A percentile compares a stretch with the other conserved stretches of the same genome.
These are phyloP conservation scores for Thamnidium elegans DNA, from an alignment of 192 early-diverging fungal species.

Conservation along the genomic window DNA sequence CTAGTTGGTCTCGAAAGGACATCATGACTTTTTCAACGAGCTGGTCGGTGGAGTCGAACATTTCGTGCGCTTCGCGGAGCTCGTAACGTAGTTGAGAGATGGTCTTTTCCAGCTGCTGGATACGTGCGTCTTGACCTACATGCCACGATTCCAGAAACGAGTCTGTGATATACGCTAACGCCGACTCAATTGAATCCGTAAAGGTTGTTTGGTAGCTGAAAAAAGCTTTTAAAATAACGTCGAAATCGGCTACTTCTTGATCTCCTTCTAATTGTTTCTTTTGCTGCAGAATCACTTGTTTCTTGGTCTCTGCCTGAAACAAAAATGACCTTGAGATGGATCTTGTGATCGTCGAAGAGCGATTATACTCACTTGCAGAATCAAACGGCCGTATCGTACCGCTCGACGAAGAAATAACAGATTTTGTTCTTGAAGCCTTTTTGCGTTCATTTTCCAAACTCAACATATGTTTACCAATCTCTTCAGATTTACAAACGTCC, in stretches of 20 bases:
- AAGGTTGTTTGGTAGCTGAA: slow-evolving; percentile 48
- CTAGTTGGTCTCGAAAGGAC: slow-evolving; percentile 27
- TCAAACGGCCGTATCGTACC: slow-evolving; percentile 28
- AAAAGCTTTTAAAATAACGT: slow-evolving; percentile 46
- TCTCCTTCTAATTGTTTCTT: neutral
- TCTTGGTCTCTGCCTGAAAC: neutral
- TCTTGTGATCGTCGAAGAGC: slow-evolving; percentile 7
- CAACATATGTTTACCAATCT: slow-evolving; percentile 22
- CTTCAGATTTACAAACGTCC: slow-evolving; percentile 47
- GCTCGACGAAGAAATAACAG: slow-evolving; percentile 10
- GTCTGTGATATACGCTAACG: slow-evolving; percentile 45
- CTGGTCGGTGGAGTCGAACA: slow-evolving; percentile 47
- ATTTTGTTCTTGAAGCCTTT: slow-evolving; percentile 5
- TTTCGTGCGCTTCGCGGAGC: slow-evolving; percentile 45
- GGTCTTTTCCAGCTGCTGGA: slow-evolving; percentile 29
- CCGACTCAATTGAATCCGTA: slow-evolving; percentile 43
- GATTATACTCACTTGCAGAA: slow-evolving; percentile 23
- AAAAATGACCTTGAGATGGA: slow-evolving; percentile 2
- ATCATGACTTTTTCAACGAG: slow-evolving; percentile 27
- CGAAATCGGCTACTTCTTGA: slow-evolving; percentile 40
- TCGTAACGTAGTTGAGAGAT: slow-evolving; percentile 41
- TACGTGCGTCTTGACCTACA: slow-evolving; percentile 7
- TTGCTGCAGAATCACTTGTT: neutral
- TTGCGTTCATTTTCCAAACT: slow-evolving; percentile 22
- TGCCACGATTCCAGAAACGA: slow-evolving; percentile 37